Conservation (phyloP, 1,284 basidiomycete genomes). For the Caloboletus firmus region DNA sequence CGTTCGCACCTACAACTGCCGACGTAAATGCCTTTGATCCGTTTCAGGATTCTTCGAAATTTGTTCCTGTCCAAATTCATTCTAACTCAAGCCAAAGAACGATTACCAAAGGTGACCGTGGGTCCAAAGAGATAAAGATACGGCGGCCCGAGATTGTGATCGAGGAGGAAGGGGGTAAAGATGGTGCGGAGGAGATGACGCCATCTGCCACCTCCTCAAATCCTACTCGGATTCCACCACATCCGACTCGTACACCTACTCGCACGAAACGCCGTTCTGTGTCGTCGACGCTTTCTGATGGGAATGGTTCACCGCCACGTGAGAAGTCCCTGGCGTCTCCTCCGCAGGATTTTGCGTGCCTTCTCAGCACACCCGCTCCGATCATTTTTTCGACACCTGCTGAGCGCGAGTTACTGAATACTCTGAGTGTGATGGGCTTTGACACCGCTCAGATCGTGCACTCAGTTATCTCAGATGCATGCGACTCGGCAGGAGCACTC, state of each 20-base stretch:
- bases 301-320: conserved; percentile 48
- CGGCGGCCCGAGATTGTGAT: conserved; percentile 44
- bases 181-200: conserved; percentile 2
- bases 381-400: conserved; percentile 83
- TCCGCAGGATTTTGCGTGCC: conserved; percentile 68
- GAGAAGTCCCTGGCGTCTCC: conserved; percentile 47
- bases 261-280: conserved; percentile 93
- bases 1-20: conserved; percentile 57
- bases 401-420: conserved; percentile 81
- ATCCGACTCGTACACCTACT: conserved; percentile 82
- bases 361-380: conserved; percentile 70
- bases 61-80: conserved; percentile 37
- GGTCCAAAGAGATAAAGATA: conserved; percentile 9
- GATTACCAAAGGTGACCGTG: conserved; percentile 25
- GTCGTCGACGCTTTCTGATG: conserved; percentile 75
- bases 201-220: conserved; percentile 15
- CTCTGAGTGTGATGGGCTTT: conserved; percentile 77
- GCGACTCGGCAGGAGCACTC: conserved; percentile 86
- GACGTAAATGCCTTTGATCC: conserved; percentile 47
- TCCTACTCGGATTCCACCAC: conserved; percentile 51
- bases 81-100: conserved; percentile 58
- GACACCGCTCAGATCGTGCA: conserved; percentile 95
- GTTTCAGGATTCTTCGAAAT: conserved; percentile 31
- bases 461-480: conserved; percentile 88
- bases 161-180: conserved; percentile 42